Base-by-base conservation (phyloP, 106 monocot species). In the Allium fistulosum region DNA sequence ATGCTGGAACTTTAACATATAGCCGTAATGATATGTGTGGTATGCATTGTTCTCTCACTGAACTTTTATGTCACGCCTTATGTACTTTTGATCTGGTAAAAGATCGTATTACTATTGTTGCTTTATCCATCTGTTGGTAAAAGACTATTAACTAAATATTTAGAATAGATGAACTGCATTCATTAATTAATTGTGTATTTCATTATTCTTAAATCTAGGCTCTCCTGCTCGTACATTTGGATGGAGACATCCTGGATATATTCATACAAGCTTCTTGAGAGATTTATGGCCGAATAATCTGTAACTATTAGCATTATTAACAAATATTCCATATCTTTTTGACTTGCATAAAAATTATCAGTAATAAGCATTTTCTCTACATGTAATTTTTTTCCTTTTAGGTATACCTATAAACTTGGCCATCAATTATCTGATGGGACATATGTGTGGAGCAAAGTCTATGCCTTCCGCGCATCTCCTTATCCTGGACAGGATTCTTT, bases 171-270 rank as follows among this genome's bases (percentile, higher is more conserved):
- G 5, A 37, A 37, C 22, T 22, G 22, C 22, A 22, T 37, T 1
- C 37, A 37, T 37, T n/a, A n/a, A n/a, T 37, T 37, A 37, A 5
- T 37, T 37, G 37, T 37, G 37, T 37, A 37, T 37, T 37, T 37
- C 37, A 2, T 37, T 37, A 4, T 37, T 37, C 5, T 37, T 4
- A 37, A 37, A 37, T 46, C 17, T 66, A 97, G 97, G 92, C 58
- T 69, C 91, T 22, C 97, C 97, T 13, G 97, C 97, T 28, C 80
- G 92, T 16, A 90, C 92, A 17, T 80, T 99, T 79, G 92, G 97
- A 22, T 99, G 97, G 97, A 84, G 97, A 74, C 74, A 99, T 83
- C 97, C 97, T 11, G 97, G 92, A 22, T 99, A 80, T 65, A 90
- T 92, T 52, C 90, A 99, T 73, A 87, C 92, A 53, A 81, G 89